A percentile compares a stretch with the other conserved stretches of the same genome.
Evolutionary conservation across 495 filamentous ascomycete genomes (phyloP).

Genomic region (Darksidea phi): DNA sequence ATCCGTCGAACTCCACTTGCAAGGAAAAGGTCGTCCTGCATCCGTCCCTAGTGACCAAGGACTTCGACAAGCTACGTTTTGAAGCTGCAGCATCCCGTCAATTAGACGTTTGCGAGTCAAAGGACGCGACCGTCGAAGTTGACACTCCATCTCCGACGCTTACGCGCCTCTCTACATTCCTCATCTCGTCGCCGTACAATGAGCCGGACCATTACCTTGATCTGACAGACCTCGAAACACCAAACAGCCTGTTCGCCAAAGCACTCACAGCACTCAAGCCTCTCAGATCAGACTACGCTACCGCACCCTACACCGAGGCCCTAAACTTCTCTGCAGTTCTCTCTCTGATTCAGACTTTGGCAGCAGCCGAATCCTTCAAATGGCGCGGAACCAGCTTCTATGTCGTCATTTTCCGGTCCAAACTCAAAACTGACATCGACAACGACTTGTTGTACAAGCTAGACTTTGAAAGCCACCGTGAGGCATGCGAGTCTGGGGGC

Average conservation of each 20-base stretch:
- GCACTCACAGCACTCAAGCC: slow-evolving; percentile 64
- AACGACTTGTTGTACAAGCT: slow-evolving; percentile 61
- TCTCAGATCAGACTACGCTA: slow-evolving; percentile 70
- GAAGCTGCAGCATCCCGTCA: slow-evolving; percentile 27
- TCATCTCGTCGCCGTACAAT: slow-evolving; percentile 75
- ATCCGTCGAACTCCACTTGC: not conserved
- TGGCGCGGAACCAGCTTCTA: slow-evolving; percentile 73
- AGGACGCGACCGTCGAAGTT: not conserved
- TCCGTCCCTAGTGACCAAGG: slow-evolving; percentile 19
- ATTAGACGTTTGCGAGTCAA: slow-evolving; percentile 1
- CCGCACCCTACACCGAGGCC: slow-evolving; percentile 65
- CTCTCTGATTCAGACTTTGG: slow-evolving; percentile 50
- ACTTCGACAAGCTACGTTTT: slow-evolving; percentile 31
- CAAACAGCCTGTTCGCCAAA: slow-evolving; percentile 67
- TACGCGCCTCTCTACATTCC: slow-evolving; percentile 37
- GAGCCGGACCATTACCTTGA: slow-evolving; percentile 67
- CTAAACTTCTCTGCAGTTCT: slow-evolving; percentile 78
- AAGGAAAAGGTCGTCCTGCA: slow-evolving; percentile 8
- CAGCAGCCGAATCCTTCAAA: slow-evolving; percentile 45
- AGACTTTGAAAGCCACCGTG: slow-evolving; percentile 72
- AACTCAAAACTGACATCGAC: slow-evolving; percentile 60
- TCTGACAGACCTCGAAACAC: slow-evolving; percentile 59
- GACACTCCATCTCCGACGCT: not conserved
- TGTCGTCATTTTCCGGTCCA: slow-evolving; percentile 77
- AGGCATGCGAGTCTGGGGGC: slow-evolving; percentile 76